phyloP scores from a whole-genome alignment of 805 yeast genomes.

The Metschnikowia kofuensis region DNA sequence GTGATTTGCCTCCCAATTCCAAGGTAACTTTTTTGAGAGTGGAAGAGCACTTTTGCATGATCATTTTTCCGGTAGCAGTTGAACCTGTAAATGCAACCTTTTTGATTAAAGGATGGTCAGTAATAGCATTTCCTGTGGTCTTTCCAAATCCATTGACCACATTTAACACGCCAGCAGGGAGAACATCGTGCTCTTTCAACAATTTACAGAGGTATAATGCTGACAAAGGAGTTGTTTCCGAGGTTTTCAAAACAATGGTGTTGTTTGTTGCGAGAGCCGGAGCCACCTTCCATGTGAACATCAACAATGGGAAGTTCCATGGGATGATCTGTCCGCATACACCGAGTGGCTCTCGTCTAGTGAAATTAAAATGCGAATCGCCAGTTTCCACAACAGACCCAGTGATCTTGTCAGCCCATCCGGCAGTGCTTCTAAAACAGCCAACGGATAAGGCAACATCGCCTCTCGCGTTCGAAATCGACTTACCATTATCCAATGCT shows the following conservation, averaged over 20 bases:
- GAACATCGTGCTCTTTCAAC: constrained; percentile 74
- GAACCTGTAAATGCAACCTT: constrained; percentile 96
- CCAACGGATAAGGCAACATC: constrained; percentile 70
- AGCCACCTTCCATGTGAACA: constrained; percentile 94
- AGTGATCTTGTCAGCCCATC: constrained; percentile 84
- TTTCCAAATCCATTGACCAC: constrained; percentile 84
- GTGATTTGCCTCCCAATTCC: constrained; percentile 97
- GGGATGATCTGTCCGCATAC: constrained; percentile 96
- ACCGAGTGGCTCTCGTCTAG: constrained; percentile 88
- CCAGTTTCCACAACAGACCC: constrained; percentile 80
- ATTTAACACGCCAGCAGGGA: constrained; percentile 86
- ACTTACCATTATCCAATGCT: constrained; percentile 88
- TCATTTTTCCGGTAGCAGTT: constrained; percentile 81
- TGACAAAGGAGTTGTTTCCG: constrained; percentile 89
- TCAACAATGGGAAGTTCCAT: constrained; percentile 94
- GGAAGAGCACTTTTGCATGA: constrained; percentile 80
- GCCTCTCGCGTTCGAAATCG: constrained; percentile 63
- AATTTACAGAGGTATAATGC: constrained; percentile 72
- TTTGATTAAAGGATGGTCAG: constrained; percentile 75
- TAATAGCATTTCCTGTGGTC: constrained; percentile 77
- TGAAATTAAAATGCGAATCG: constrained; percentile 66
- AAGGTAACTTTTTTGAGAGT: constrained; percentile 81
- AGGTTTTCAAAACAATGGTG: constrained; percentile 82
- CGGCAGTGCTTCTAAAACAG: constrained; percentile 81
- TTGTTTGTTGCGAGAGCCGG: constrained; percentile 93